Conservation (phyloP, 306 rosid species). For the Fagus crenata region DNA sequence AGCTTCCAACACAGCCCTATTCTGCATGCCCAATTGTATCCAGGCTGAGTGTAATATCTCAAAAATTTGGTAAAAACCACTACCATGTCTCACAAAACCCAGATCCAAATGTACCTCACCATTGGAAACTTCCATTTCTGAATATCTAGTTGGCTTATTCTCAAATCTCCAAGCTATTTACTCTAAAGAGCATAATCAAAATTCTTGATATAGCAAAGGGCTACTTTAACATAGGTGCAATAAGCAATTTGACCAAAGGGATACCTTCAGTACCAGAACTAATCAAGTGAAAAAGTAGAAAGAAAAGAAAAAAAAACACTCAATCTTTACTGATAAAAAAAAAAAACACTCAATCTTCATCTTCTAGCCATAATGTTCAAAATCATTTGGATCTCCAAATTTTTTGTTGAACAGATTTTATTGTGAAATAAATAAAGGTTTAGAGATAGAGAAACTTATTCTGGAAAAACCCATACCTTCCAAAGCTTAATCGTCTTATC, state of each 20-base stretch:
- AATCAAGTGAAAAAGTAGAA: background rate
- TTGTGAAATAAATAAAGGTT: background rate
- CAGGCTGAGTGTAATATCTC: too few relatives aligned
- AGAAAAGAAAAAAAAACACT: background rate
- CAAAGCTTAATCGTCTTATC: conserved; percentile 70
- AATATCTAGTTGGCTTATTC: background rate
- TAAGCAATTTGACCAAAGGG: background rate
- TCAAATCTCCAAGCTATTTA: background rate
- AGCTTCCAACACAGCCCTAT: too few relatives aligned
- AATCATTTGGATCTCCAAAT: background rate
- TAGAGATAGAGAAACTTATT: background rate
- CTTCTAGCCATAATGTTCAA: background rate
- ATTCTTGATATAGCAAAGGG: background rate
- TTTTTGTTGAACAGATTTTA: too few relatives aligned
- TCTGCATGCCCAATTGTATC: too few relatives aligned
- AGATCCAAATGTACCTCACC: too few relatives aligned
- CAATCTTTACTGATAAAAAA: background rate
- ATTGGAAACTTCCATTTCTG: background rate
- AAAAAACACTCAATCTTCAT: background rate
- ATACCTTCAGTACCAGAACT: background rate
- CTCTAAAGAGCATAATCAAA: background rate
- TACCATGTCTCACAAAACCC: background rate
- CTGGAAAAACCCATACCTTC: conserved; percentile 42
- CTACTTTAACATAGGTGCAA: background rate
- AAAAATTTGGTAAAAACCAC: too few relatives aligned